A percentile compares a stretch with the other conserved stretches of the same genome.
Evolutionary conservation across 1,284 basidiomycete species (phyloP).

Genomic region (Puccinia horiana): DNA sequence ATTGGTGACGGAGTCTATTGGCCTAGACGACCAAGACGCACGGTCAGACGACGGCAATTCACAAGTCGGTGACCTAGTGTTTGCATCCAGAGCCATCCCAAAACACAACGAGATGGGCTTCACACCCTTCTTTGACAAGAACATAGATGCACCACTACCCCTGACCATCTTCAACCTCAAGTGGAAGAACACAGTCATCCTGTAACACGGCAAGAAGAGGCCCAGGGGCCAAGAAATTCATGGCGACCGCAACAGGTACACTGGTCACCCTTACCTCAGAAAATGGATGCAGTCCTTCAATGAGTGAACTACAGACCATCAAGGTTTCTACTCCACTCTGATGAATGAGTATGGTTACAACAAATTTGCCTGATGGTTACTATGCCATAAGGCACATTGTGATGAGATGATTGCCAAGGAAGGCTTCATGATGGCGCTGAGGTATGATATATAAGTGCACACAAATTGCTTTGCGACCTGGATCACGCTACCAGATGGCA

Average conservation of each 20-base stretch:
- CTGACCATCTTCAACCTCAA: slow-evolving; percentile 14
- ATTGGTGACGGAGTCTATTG: too few relatives aligned
- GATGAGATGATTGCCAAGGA: not conserved
- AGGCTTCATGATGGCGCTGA: too few relatives aligned
- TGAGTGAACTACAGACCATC: not conserved
- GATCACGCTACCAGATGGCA: not conserved
- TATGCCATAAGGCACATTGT: not conserved
- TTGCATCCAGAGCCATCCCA: too few relatives aligned
- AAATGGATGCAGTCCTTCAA: not conserved
- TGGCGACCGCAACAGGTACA: not conserved
- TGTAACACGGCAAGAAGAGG: too few relatives aligned
- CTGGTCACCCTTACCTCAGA: not conserved
- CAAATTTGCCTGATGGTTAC: not conserved
- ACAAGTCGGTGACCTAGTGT: too few relatives aligned
- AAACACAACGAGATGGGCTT: too few relatives aligned
- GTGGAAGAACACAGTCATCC: not conserved
- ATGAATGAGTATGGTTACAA: not conserved
- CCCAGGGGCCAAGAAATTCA: too few relatives aligned
- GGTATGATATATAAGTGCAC: not conserved
- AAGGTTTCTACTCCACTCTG: not conserved
- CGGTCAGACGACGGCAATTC: too few relatives aligned
- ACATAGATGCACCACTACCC: not conserved
- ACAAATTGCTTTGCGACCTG: not conserved
- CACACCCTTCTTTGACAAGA: not conserved
- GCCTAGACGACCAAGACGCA: too few relatives aligned